Evolutionary conservation across 257 asterid genomes (phyloP).

Genomic region (Ocimum tenuiflorum): DNA sequence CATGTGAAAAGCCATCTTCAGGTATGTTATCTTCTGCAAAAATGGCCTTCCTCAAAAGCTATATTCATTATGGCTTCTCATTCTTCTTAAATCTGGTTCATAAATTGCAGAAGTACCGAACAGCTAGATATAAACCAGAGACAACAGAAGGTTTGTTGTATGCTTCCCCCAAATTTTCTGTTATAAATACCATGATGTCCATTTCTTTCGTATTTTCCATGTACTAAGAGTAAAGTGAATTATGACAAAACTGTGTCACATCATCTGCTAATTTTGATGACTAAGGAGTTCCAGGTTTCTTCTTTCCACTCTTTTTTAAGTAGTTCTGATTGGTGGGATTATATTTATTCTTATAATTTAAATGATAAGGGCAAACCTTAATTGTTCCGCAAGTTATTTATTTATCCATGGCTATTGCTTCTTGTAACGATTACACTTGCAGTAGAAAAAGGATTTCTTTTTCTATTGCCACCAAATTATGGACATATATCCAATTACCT

Average conservation of each 20-base stretch:
- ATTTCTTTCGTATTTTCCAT: conserved; percentile 1
- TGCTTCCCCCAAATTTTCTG: neutral
- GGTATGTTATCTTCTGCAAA: conserved; percentile 22
- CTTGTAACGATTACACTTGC: no score
- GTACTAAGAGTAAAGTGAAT: conserved; percentile 1
- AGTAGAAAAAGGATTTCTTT: neutral
- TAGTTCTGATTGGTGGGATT: neutral
- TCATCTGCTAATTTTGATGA: neutral
- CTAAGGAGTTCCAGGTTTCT: neutral
- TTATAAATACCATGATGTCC: conserved; percentile 2
- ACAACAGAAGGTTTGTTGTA: conserved; percentile 56
- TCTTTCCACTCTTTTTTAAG: neutral
- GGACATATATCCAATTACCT: neutral
- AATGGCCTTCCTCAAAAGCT: conserved; percentile 4
- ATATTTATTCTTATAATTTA: neutral
- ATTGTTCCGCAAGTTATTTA: no score
- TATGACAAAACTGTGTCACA: neutral
- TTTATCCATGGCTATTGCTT: no score
- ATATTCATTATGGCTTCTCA: conserved; percentile 12
- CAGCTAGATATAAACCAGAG: conserved; percentile 87
- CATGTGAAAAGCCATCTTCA: conserved; percentile 86
- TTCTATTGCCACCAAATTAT: neutral
- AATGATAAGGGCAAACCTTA: neutral
- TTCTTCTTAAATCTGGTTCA: conserved; percentile 18
- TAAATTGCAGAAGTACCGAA: conserved; percentile 75